Base-by-base conservation (phyloP, 768 basidiomycete genomes). In the Russula sp. region DNA sequence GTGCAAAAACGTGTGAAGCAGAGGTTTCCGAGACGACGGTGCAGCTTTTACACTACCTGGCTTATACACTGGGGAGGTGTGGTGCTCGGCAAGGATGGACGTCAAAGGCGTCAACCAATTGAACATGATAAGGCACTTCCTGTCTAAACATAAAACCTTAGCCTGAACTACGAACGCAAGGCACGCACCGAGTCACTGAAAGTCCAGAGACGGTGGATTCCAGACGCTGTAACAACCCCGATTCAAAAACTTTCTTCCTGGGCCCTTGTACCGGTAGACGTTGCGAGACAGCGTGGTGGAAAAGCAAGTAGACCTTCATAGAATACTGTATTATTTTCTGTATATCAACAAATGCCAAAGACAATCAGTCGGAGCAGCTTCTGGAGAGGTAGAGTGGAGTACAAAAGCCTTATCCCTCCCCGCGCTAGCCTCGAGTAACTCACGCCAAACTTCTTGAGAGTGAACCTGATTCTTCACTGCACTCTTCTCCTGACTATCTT, bases 301-400 rank as follows among this genome's bases (percentile, higher is more conserved):
- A 83, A 36, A 88, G 71, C 39, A 93, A 77, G 71, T 85, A 89
- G 54, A 91, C 74, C 50, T 83, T 83, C 64, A 93, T 82, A 25
- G 87, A 81, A 71, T 93, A 93, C 76, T 93, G 91, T 59, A 93
- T 83, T 58, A 92, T 69, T 91, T 93, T 93, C 90, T 93, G 65
- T 52, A 43, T 55, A 64, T 54, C 36, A 34, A 16, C 36, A 13
- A 13, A 36, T 18, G 20, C 45, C 45, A 48, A 48, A 36, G 51
- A 38, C 18, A 47, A 50, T 58, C 55, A 42, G 48, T 41, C 32
- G 29, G 45, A 25, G 49, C 25, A 49, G 36, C 22, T 39, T 25
- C 34, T 52, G 39, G 43, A 62, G 43, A 41, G 35, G 38, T 45
- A 49, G 50, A 48, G 39, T 49, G 47, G 80, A 88, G 69, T 75